Base-by-base conservation (phyloP, 129 eudicot species). In the Artemisia annua region DNA sequence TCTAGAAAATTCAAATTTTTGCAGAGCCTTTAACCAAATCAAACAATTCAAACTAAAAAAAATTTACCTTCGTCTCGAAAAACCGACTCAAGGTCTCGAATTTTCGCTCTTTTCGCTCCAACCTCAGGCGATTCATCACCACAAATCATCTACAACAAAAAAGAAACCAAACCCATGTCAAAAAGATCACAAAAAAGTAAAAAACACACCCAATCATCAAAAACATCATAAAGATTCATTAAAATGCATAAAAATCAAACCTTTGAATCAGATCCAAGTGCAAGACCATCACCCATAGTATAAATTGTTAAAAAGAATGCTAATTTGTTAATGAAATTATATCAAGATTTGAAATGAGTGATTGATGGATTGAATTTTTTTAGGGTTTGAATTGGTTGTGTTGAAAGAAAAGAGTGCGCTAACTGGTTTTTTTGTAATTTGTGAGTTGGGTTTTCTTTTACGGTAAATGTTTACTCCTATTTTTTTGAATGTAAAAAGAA, bases 1-100 rank as follows among this genome's bases (percentile, higher is more conserved):
- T 3, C 3, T 30, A 30, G 3, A 24, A 50, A 50, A 50, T 50
- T 11, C 1, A 11, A 50, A 11, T 32, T 50, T 13, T 50, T n/a
- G 18, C 16, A 22, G 1, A 11, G 46, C 35, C 28, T 52, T 64
- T 24, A 53, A 20, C 28, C 1, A 16, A 55, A 64, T 52, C 66
- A 59, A 78, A 5, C 24, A 26, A 0, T 1, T 28, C 17, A 65
- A 51, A 16, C 19, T n/a, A 22, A 55, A 63, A 63, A 2, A 20
- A 22, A 67, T 49, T 10, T 52, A 85, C 94, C 94, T 83, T 87
- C 83, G 0, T 82, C 67, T 13, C 70, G 84, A 80, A 83, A 71
- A 67, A 83, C 78, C 0, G 91, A 85, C 11, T 85, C 90, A 26
- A 87, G 85, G 80, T 89, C 90, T 71, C 80, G 61, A 79, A 87